Conservation (phyloP, 2,329 filamentous ascomycete species). For the Colletotrichum sp. region DNA sequence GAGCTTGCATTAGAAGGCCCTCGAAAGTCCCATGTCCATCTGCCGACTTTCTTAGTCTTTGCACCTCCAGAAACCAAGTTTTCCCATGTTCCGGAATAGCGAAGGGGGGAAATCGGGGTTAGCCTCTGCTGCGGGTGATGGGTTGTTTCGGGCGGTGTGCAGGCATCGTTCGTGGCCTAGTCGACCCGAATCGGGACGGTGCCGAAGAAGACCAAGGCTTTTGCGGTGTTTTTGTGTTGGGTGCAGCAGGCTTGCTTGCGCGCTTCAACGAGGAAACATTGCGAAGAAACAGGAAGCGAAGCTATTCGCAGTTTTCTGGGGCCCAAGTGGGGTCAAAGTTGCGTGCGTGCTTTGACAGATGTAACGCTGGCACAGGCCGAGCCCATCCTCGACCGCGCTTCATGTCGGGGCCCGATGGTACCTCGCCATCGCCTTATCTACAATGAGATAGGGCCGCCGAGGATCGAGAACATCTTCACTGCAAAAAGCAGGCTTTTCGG, state of each 20-base stretch:
- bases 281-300: neutral
- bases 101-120: neutral
- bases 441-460: neutral
- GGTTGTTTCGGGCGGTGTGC: neutral
- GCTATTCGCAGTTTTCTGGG: constrained; percentile 13
- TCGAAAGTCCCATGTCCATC: neutral
- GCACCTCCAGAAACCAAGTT: neutral
- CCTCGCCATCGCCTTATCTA: neutral
- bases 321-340: neutral
- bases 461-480: neutral
- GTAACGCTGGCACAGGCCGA: constrained; percentile 7
- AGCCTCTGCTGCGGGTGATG: neutral
- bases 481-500: neutral
- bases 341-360: neutral
- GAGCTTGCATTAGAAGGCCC: neutral
- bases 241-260: neutral
- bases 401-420: neutral
- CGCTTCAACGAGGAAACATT: neutral
- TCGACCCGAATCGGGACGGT: neutral
- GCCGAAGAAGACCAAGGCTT: neutral
- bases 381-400: neutral
- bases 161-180: neutral
- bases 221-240: neutral
- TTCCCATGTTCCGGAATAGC: neutral
- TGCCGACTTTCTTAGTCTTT: neutral